Evolutionary conservation across 75 land plant genomes (phyloP).

Genomic region (Picea sitchensis): DNA sequence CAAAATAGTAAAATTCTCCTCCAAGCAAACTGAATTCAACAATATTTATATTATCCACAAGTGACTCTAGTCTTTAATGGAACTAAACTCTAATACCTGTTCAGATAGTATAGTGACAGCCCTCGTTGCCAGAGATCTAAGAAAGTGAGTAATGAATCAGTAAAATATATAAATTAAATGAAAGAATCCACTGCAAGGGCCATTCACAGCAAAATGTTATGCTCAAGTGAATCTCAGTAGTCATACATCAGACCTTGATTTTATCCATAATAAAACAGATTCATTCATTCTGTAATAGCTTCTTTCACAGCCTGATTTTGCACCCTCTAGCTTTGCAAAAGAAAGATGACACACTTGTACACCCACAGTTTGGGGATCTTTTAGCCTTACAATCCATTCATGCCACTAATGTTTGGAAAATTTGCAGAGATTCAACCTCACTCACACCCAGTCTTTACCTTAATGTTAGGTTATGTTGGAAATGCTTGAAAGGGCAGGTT

Average conservation of each 20-base stretch:
- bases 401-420: background rate
- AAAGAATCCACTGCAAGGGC: background rate
- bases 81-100: constrained; percentile 46
- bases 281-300: too few relatives aligned
- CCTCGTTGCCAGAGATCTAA: constrained; percentile 98
- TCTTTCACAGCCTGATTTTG: too few relatives aligned
- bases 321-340: too few relatives aligned
- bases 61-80: background rate
- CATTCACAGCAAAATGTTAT: background rate
- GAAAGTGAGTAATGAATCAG: constrained; percentile 6
- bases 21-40: background rate
- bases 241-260: background rate
- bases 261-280: too few relatives aligned
- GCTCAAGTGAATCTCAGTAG: background rate
- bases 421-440: background rate
- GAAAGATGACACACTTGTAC: too few relatives aligned
- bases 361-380: too few relatives aligned
- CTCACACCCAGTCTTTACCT: background rate
- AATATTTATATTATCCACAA: background rate
- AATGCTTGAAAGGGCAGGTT: background rate
- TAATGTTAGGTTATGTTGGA: background rate
- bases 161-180: background rate
- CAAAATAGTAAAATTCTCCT: background rate
- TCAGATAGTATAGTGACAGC: constrained; percentile 73
- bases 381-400: background rate